Percentiles rank a stretch among this genome's conserved stretches.
Conservation (phyloP, 495 filamentous ascomycete genomes). For the Neurospora sublineolata region DNA sequence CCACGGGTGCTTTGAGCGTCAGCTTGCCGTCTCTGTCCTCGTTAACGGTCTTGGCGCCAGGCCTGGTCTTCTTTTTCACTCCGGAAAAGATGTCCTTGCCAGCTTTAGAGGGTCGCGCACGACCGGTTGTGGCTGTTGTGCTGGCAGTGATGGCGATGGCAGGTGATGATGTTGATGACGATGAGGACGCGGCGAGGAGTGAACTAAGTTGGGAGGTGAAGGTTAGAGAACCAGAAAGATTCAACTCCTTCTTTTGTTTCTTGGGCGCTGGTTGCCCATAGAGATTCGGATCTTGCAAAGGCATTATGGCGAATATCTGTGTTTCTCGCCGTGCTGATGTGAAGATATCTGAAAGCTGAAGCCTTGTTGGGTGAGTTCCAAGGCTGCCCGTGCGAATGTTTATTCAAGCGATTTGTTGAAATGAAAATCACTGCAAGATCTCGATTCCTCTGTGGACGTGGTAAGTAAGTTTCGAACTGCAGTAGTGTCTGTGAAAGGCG, state of each 20-base stretch:
- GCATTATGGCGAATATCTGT: slow-evolving; percentile 26
- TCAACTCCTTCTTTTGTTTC: slow-evolving; percentile 45
- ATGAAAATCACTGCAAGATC: background rate
- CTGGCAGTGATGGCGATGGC: slow-evolving; percentile 1
- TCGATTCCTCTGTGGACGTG: background rate
- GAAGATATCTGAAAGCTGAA: background rate
- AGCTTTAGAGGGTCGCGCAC: slow-evolving; percentile 52
- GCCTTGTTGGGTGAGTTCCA: background rate
- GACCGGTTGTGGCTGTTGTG: slow-evolving; percentile 35
- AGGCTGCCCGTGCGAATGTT: background rate
- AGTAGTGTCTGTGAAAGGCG: background rate
- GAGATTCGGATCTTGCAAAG: slow-evolving; percentile 45
- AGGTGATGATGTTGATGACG: slow-evolving; percentile 11
- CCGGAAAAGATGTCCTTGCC: slow-evolving; percentile 59
- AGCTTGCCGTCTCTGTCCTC: slow-evolving; percentile 21
- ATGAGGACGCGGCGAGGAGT: slow-evolving; percentile 46
- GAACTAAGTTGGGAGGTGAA: slow-evolving; percentile 71
- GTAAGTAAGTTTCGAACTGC: background rate
- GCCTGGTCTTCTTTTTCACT: slow-evolving; percentile 56
- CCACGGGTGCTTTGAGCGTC: slow-evolving; percentile 28
- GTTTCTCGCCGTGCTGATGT: background rate
- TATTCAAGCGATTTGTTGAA: background rate
- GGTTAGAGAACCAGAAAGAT: slow-evolving; percentile 61
- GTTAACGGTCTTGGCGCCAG: slow-evolving; percentile 19
- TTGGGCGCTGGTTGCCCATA: slow-evolving; percentile 66